Evolutionary conservation across 148 eudicot species (phyloP).

Genomic region (Agrostemma githago): DNA sequence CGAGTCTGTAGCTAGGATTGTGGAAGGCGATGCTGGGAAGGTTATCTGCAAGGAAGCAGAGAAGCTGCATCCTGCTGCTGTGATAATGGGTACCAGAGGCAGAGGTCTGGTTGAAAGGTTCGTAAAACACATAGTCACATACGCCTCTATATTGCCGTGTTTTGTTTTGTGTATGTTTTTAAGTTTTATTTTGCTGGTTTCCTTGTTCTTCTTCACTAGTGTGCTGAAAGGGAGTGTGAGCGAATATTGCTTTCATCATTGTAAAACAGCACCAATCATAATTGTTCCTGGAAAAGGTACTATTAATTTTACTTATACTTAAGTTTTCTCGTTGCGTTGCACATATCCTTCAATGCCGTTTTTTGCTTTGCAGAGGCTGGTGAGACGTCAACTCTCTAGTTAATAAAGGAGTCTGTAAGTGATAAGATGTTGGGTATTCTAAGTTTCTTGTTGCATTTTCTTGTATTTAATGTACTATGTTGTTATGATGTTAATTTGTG

Average conservation of each 20-base stretch:
- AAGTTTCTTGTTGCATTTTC: not conserved
- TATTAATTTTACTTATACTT: not conserved
- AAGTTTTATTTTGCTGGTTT: conserved; percentile 1
- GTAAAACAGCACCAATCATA: conserved; percentile 71
- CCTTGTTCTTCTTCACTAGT: conserved; percentile 26
- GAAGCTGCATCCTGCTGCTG: conserved; percentile 80
- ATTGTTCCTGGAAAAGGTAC: conserved; percentile 91
- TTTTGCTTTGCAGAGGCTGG: conserved; percentile 60
- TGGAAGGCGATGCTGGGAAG: conserved; percentile 91
- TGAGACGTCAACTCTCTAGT: conserved; percentile 62
- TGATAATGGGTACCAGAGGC: conserved; percentile 88
- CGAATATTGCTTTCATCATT: conserved; percentile 84
- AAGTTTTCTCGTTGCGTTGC: not conserved
- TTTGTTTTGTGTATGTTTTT: not conserved
- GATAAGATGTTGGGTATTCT: not conserved
- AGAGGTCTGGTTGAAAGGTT: conserved; percentile 81
- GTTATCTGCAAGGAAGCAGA: conserved; percentile 94
- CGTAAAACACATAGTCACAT: not conserved
- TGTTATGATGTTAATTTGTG: conserved; percentile 4
- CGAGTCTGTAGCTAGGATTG: conserved; percentile 63
- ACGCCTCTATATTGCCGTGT: not conserved
- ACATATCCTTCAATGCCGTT: conserved; percentile 11
- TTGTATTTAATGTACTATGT: not conserved
- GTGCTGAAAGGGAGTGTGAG: conserved; percentile 91
- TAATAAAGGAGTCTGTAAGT: conserved; percentile 16